Percentiles rank a stretch among this genome's conserved stretches.
These are phyloP conservation scores for Suillus spraguei DNA, from an alignment of 768 basidiomycete species.

Conservation along the genomic window DNA sequence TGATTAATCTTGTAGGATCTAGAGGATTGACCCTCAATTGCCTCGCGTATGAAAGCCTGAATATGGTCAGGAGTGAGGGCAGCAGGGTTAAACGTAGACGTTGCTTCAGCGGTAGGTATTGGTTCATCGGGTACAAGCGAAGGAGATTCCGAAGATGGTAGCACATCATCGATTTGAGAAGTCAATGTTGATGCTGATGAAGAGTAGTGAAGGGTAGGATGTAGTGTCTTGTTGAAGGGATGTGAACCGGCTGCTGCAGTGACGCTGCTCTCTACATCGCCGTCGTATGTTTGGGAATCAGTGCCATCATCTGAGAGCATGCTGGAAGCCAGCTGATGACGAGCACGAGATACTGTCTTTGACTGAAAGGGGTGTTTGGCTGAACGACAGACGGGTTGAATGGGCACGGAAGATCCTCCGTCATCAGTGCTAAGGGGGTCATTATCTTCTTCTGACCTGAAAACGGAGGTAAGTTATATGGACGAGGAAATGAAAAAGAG, in stretches of 20 bases:
- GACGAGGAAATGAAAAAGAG: not conserved
- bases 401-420: slow-evolving; percentile 52
- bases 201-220: slow-evolving; percentile 38
- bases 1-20: slow-evolving; percentile 81
- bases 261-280: slow-evolving; percentile 82
- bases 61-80: slow-evolving; percentile 76
- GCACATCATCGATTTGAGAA: slow-evolving; percentile 38
- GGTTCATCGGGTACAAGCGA: slow-evolving; percentile 41
- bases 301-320: slow-evolving; percentile 70
- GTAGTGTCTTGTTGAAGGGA: slow-evolving; percentile 29
- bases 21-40: slow-evolving; percentile 69
- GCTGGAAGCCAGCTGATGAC: slow-evolving; percentile 58
- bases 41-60: slow-evolving; percentile 70
- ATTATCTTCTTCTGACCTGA: slow-evolving; percentile 85
- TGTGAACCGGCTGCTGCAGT: slow-evolving; percentile 54
- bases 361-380: slow-evolving; percentile 32
- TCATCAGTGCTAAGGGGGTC: slow-evolving; percentile 79
- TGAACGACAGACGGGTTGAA: slow-evolving; percentile 31
- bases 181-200: slow-evolving; percentile 59
- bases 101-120: slow-evolving; percentile 39
- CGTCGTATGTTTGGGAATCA: slow-evolving; percentile 89
- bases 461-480: slow-evolving; percentile 21
- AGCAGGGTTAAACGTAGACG: slow-evolving; percentile 60
- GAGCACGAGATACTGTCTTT: slow-evolving; percentile 31
- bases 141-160: slow-evolving; percentile 17